Evolutionary conservation across 176 grass and related monocot genomes (phyloP).

Genomic region (Phragmites australis): DNA sequence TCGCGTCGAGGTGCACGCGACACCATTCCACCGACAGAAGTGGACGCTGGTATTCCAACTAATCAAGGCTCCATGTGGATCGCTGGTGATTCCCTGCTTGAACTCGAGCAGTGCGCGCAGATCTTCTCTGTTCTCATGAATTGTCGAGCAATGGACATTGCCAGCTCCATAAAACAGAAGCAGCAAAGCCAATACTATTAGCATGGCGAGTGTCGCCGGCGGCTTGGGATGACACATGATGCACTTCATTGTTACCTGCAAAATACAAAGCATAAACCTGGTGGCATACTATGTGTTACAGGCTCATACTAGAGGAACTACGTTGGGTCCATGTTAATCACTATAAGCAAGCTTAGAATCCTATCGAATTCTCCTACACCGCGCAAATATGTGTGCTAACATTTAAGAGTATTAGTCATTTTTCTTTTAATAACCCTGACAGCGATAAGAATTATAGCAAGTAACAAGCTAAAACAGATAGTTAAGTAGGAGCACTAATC

Average conservation of each 20-base stretch:
- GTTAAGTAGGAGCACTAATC: too few relatives aligned
- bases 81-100: neutral
- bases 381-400: too few relatives aligned
- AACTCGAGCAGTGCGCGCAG: neutral
- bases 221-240: neutral
- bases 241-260: neutral
- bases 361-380: neutral
- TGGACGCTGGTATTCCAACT: neutral
- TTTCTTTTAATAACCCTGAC: too few relatives aligned
- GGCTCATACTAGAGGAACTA: neutral
- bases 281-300: too few relatives aligned
- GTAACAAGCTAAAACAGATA: too few relatives aligned
- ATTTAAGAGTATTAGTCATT: too few relatives aligned
- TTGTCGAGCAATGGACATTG: neutral
- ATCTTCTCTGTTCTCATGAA: neutral
- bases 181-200: neutral
- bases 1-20: neutral
- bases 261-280: neutral
- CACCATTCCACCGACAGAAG: neutral
- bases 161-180: neutral
- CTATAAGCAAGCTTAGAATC: neutral
- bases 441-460: too few relatives aligned
- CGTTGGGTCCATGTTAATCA: neutral
- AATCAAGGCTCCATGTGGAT: too few relatives aligned
- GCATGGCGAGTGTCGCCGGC: neutral